phyloP scores from a whole-genome alignment of 2,329 filamentous ascomycete genomes.

The Xylariaceae sp. region DNA sequence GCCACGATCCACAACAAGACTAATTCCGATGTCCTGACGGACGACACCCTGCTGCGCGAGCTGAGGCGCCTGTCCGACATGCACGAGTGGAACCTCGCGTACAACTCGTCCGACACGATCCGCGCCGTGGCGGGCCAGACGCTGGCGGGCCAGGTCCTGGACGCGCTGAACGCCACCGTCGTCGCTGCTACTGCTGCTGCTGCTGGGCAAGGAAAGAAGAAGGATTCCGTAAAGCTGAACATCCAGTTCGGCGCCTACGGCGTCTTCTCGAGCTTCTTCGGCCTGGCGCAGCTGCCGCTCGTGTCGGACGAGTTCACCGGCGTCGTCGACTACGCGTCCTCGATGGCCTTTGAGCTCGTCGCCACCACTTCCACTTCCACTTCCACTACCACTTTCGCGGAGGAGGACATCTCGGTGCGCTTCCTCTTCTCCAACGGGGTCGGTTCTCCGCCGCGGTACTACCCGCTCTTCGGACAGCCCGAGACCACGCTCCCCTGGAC shows the following conservation, averaged over 20 bases:
- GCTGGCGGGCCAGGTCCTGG: slow-evolving; percentile 50
- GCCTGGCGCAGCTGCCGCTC: slow-evolving; percentile 46
- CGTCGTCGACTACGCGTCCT: slow-evolving; percentile 76
- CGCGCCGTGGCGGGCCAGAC: slow-evolving; percentile 54
- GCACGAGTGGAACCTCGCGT: slow-evolving; percentile 79
- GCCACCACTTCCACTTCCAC: slow-evolving; percentile 43
- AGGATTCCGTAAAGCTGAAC: slow-evolving; percentile 38
- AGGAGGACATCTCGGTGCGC: slow-evolving; percentile 49
- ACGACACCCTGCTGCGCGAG: slow-evolving; percentile 41
- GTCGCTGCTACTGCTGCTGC: too few relatives aligned
- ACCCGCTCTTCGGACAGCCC: slow-evolving; percentile 55
- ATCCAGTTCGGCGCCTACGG: slow-evolving; percentile 58
- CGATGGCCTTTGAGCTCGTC: slow-evolving; percentile 72
- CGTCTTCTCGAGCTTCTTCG: slow-evolving; percentile 59
- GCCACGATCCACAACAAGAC: slow-evolving; percentile 55
- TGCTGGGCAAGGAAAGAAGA: slow-evolving; percentile 17
- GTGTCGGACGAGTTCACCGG: slow-evolving; percentile 62
- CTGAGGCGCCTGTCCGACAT: slow-evolving; percentile 69
- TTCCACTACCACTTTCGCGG: slow-evolving; percentile 43
- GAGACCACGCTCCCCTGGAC: slow-evolving; percentile 58
- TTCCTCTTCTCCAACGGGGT: slow-evolving; percentile 59
- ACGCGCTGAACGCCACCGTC: slow-evolving; percentile 48
- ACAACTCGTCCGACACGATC: slow-evolving; percentile 66
- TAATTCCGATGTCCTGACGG: neutral
- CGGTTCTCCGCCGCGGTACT: slow-evolving; percentile 44